A percentile compares a stretch with the other conserved stretches of the same genome.
Conservation (phyloP, 345 rosid species). For the Eutrema yunnanense region DNA sequence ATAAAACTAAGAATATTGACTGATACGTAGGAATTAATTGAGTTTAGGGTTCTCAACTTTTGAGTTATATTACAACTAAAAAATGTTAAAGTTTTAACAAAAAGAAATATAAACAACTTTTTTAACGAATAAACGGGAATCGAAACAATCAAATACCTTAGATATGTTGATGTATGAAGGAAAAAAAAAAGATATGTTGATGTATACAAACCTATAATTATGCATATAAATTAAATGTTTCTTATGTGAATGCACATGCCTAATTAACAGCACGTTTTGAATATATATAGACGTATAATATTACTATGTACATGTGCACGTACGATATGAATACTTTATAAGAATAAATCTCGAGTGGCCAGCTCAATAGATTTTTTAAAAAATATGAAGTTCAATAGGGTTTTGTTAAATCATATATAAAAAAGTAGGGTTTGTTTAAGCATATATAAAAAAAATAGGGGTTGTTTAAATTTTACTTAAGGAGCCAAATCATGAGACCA, state of each 20-base stretch:
- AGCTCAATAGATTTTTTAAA: no score
- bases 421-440: not conserved
- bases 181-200: no score
- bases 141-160: not conserved
- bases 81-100: no score
- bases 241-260: not conserved
- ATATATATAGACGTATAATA: not conserved
- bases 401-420: not conserved
- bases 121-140: not conserved
- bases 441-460: not conserved
- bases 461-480: constrained; percentile 30
- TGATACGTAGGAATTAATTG: not conserved
- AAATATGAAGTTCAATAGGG: no score
- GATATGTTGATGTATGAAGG: not conserved
- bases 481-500: constrained; percentile 58
- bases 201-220: not conserved
- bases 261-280: not conserved
- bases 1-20: not conserved
- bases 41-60: not conserved
- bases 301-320: not conserved
- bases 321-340: no score
- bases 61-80: no score
- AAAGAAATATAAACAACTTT: no score
- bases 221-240: not conserved
- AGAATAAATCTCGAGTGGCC: not conserved